A percentile compares a stretch with the other conserved stretches of the same genome.
Conservation (phyloP, 805 yeast species). For the Metschnikowia picachoensis region DNA sequence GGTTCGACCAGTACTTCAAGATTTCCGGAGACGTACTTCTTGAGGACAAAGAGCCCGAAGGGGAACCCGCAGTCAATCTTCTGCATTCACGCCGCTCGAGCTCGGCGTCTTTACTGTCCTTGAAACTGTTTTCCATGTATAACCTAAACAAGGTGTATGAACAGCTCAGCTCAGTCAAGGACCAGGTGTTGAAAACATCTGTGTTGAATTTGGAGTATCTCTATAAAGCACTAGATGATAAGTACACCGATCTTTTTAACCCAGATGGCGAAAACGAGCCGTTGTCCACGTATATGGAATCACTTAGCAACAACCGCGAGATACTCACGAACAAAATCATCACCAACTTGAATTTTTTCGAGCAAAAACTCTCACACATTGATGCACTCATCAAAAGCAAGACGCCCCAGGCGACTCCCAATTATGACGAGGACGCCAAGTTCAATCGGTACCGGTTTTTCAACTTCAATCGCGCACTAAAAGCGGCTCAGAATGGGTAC, state of each 20-base stretch:
- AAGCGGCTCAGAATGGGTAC: constrained; percentile 22
- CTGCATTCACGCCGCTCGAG: constrained; percentile 22
- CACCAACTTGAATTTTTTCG: constrained; percentile 40
- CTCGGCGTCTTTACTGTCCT: constrained; percentile 26
- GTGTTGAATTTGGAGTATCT: constrained; percentile 37
- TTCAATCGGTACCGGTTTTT: constrained; percentile 32
- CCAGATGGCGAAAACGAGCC: constrained; percentile 14
- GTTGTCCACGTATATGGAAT: constrained; percentile 5
- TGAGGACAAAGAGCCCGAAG: constrained; percentile 7
- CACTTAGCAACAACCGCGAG: constrained; percentile 20
- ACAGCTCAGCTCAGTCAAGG: constrained; percentile 32
- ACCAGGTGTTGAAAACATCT: constrained; percentile 34
- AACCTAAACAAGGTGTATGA: constrained; percentile 35
- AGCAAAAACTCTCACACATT: constrained; percentile 36
- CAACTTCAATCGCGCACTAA: constrained; percentile 39
- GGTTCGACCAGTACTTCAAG: constrained; percentile 39
- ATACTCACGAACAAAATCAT: constrained; percentile 35
- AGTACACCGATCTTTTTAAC: constrained; percentile 35
- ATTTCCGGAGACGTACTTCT: constrained; percentile 15
- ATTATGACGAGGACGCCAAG: constrained; percentile 26
- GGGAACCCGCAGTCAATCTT: background rate
- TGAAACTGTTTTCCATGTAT: constrained; percentile 30
- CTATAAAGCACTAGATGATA: constrained; percentile 39
- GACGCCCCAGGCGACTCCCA: constrained; percentile 28
- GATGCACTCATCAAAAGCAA: constrained; percentile 34